A percentile compares a stretch with the other conserved stretches of the same genome.
phyloP scores from a whole-genome alignment of 176 grass and related monocot species.

The Triticum dicoccoides region DNA sequence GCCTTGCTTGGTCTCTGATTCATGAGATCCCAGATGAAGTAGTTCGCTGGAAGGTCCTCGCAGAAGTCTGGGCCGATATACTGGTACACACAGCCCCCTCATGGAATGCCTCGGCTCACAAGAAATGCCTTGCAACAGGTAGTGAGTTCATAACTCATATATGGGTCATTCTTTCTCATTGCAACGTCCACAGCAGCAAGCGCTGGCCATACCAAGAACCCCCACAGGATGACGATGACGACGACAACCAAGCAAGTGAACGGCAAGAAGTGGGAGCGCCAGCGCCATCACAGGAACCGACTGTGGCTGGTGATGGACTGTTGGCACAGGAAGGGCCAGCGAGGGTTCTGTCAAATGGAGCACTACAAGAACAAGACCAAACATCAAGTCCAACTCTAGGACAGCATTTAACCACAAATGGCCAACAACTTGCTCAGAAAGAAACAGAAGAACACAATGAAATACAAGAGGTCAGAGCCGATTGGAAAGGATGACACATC shows the following conservation, averaged over 20 bases:
- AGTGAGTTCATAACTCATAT: background rate
- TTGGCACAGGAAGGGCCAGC: too few relatives aligned
- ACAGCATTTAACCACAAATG: too few relatives aligned
- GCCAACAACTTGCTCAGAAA: too few relatives aligned
- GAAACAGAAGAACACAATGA: too few relatives aligned
- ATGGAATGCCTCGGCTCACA: background rate
- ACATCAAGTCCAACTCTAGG: too few relatives aligned
- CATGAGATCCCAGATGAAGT: background rate
- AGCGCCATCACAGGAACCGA: too few relatives aligned
- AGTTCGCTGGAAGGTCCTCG: background rate
- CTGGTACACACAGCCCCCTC: background rate
- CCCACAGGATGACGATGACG: background rate
- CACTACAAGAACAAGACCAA: background rate
- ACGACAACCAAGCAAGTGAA: too few relatives aligned
- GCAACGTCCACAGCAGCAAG: background rate
- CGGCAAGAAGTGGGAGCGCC: too few relatives aligned
- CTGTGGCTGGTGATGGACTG: too few relatives aligned
- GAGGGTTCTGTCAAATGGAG: too few relatives aligned
- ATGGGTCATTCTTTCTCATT: slow-evolving; percentile 2
- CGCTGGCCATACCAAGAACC: background rate
- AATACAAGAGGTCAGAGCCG: too few relatives aligned
- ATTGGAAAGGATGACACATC: too few relatives aligned
- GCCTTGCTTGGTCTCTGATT: background rate
- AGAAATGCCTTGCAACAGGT: slow-evolving; percentile 3
- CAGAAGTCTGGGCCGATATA: background rate